Evolutionary conservation across 768 basidiomycete species (phyloP).

Genomic region (Tulasnella sp.): DNA sequence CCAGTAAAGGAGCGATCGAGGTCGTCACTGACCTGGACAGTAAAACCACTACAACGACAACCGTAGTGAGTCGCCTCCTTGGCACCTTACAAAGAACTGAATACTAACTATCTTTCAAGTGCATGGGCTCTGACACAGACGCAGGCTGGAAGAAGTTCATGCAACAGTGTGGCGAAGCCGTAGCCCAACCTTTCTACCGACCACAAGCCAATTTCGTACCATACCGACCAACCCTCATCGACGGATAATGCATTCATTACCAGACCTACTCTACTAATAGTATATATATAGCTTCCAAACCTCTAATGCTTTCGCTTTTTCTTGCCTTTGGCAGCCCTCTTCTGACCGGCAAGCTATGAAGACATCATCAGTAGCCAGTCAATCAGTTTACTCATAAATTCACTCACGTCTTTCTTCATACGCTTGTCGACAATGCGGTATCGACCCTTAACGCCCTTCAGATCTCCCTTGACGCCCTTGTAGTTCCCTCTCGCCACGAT

Average conservation of each 20-base stretch:
- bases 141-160: background rate
- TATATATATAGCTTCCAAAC: background rate
- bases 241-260: background rate
- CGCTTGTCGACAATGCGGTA: constrained; percentile 91
- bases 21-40: background rate
- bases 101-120: background rate
- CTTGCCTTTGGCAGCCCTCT: constrained; percentile 62
- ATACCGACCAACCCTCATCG: background rate
- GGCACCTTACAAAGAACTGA: background rate
- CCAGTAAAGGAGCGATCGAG: background rate
- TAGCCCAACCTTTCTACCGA: background rate
- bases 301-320: constrained; percentile 27
- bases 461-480: constrained; percentile 82
- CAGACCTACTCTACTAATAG: background rate
- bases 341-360: constrained; percentile 65
- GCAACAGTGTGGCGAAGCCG: background rate
- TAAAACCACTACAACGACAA: background rate
- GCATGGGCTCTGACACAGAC: background rate
- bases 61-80: background rate
- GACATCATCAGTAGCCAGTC: constrained; percentile 4
- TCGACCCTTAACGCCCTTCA: constrained; percentile 90
- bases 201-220: constrained; percentile 3
- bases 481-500: constrained; percentile 88
- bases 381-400: constrained; percentile 2
- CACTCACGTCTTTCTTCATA: constrained; percentile 81